These are phyloP conservation scores for Auricularia sp. DNA, from an alignment of 768 basidiomycete genomes.

Conservation along the genomic window DNA sequence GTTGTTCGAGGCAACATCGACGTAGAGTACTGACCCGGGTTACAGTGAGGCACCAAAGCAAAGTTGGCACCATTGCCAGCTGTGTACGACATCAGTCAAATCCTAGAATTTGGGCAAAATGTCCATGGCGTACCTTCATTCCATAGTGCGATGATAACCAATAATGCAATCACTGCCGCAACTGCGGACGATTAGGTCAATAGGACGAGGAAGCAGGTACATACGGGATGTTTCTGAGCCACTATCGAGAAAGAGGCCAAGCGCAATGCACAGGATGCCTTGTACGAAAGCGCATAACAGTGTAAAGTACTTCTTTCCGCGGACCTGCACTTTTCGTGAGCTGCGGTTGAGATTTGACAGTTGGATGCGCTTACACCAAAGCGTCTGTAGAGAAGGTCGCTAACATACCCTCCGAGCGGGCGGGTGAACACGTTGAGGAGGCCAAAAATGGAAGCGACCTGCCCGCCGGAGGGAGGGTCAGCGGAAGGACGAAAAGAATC, in stretches of 20 bases:
- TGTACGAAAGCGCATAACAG: conserved; percentile 34
- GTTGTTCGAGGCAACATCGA: too few relatives aligned
- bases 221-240: conserved; percentile 15
- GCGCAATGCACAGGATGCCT: conserved; percentile 34
- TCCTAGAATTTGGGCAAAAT: not conserved
- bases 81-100: not conserved
- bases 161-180: conserved; percentile 27
- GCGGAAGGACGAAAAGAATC: conserved; percentile 9
- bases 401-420: conserved; percentile 38
- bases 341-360: not conserved
- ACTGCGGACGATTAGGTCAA: conserved; percentile 13
- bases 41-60: conserved; percentile 42
- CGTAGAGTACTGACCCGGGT: conserved; percentile 25
- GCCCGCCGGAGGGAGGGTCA: not conserved
- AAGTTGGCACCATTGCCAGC: conserved; percentile 38
- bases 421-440: conserved; percentile 44
- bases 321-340: not conserved
- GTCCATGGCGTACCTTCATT: conserved; percentile 26
- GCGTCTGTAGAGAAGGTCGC: conserved; percentile 34
- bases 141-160: conserved; percentile 29
- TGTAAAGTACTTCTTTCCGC: conserved; percentile 41
- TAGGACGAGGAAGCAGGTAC: conserved; percentile 7
- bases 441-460: conserved; percentile 28
- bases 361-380: conserved; percentile 23
- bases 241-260: conserved; percentile 35